phyloP scores from a whole-genome alignment of 129 eudicot species.

The Escallonia herrerae region DNA sequence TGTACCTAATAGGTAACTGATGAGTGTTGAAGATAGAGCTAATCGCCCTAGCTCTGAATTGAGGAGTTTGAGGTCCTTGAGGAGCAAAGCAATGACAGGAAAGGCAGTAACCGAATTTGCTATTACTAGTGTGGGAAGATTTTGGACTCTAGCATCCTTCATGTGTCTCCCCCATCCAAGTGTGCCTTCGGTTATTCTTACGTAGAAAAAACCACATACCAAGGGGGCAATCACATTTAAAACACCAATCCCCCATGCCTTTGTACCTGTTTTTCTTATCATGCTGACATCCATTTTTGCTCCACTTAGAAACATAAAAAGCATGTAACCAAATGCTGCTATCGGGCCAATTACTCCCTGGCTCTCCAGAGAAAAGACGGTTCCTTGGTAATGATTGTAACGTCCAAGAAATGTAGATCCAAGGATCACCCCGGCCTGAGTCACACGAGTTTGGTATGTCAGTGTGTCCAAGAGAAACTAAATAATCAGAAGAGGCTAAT shows the following conservation, averaged over 20 bases:
- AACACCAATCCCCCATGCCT: constrained; percentile 10
- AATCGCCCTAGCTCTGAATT: constrained; percentile 38
- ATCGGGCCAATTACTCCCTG: neutral
- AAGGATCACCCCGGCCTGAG: constrained; percentile 30
- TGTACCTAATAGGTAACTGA: constrained; percentile 6
- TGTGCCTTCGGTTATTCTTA: neutral
- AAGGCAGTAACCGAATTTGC: constrained; percentile 3
- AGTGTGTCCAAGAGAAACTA: too few relatives aligned
- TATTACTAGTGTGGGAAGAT: neutral
- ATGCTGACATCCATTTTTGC: constrained; percentile 16
- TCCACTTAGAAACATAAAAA: constrained; percentile 17
- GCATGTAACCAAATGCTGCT: constrained; percentile 7
- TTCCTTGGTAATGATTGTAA: neutral
- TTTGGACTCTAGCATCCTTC: neutral
- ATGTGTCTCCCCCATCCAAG: too few relatives aligned
- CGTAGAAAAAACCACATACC: neutral
- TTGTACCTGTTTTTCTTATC: constrained; percentile 12
- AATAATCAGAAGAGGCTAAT: too few relatives aligned
- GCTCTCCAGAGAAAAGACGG: constrained; percentile 11
- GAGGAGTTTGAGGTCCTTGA: constrained; percentile 24
- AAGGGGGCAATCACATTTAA: neutral
- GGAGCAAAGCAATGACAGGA: constrained; percentile 19
- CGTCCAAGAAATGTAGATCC: constrained; percentile 15
- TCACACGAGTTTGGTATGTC: too few relatives aligned
- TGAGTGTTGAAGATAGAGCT: constrained; percentile 19